Evolutionary conservation across 495 filamentous ascomycete species (phyloP).

Genomic region (Penicillium daleae): DNA sequence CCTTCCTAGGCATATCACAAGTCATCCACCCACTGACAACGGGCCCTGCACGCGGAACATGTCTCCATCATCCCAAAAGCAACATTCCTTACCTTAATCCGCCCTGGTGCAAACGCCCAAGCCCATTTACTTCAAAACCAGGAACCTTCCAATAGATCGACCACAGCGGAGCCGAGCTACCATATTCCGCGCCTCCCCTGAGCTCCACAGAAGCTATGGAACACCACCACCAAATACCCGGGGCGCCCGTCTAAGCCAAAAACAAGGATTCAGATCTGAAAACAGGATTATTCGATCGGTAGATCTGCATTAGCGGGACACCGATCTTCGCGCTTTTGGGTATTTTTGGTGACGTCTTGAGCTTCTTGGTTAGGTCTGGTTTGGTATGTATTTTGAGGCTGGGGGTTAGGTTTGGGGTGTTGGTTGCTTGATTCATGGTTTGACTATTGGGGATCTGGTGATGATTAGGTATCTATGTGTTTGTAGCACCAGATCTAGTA

Average conservation of each 20-base stretch:
- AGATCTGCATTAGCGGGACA: slow-evolving; percentile 17
- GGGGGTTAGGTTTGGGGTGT: neutral
- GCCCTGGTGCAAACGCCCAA: neutral
- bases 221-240: neutral
- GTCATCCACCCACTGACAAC: neutral
- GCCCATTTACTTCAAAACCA: neutral
- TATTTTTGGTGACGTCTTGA: slow-evolving; percentile 11
- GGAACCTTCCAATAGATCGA: neutral
- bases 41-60: neutral
- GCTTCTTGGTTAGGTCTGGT: slow-evolving; percentile 7
- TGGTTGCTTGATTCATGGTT: neutral
- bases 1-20: neutral
- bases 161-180: slow-evolving; percentile 18
- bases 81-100: neutral
- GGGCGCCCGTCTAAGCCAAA: neutral
- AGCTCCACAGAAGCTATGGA: slow-evolving; percentile 15
- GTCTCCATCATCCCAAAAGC: neutral
- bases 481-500: neutral
- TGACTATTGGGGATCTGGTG: neutral
- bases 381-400: neutral
- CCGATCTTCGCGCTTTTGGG: slow-evolving; percentile 1
- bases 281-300: slow-evolving; percentile 28
- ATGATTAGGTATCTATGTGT: neutral
- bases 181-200: slow-evolving; percentile 10
- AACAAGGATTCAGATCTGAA: slow-evolving; percentile 20